A percentile compares a stretch with the other conserved stretches of the same genome.
phyloP scores from a whole-genome alignment of 495 filamentous ascomycete genomes.

The Penicillium antarcticum region DNA sequence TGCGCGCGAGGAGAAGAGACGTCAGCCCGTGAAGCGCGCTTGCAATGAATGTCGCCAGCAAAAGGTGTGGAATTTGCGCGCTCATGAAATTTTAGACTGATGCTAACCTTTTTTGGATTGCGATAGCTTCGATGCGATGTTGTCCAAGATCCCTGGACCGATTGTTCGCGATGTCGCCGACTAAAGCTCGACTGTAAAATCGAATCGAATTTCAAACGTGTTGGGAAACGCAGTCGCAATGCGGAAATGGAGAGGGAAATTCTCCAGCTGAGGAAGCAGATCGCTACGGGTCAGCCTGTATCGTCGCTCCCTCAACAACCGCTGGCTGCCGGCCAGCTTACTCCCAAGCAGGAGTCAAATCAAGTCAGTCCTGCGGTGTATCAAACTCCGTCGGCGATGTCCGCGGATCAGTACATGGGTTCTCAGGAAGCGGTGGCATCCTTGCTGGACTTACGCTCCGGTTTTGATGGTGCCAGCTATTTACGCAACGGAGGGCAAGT shows the following conservation, averaged over 20 bases:
- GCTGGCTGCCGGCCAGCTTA: conserved; percentile 49
- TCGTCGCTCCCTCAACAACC: conserved; percentile 45
- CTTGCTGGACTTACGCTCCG: conserved; percentile 67
- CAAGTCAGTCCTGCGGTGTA: conserved; percentile 44
- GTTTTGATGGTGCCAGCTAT: conserved; percentile 47
- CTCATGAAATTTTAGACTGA: neutral
- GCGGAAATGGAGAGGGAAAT: conserved; percentile 82
- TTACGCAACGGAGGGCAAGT: conserved; percentile 45
- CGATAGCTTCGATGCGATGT: conserved; percentile 84
- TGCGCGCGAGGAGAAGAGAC: conserved; percentile 57
- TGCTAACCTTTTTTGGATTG: conserved; percentile 8
- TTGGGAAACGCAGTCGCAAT: conserved; percentile 86
- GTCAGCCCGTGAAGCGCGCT: conserved; percentile 78
- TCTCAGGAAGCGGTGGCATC: conserved; percentile 84
- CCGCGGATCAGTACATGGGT: conserved; percentile 64
- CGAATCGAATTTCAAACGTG: conserved; percentile 88
- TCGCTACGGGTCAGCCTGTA: conserved; percentile 41
- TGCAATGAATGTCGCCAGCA: conserved; percentile 96
- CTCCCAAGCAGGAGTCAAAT: conserved; percentile 49
- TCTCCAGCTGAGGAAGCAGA: conserved; percentile 63
- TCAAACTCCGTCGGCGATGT: conserved; percentile 42
- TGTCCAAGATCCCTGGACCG: conserved; percentile 75
- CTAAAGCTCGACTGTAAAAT: conserved; percentile 87
- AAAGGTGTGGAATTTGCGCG: conserved; percentile 59
- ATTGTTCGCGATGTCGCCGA: conserved; percentile 80